phyloP scores from a whole-genome alignment of 2,329 filamentous ascomycete genomes.

The Beauveria australis region DNA sequence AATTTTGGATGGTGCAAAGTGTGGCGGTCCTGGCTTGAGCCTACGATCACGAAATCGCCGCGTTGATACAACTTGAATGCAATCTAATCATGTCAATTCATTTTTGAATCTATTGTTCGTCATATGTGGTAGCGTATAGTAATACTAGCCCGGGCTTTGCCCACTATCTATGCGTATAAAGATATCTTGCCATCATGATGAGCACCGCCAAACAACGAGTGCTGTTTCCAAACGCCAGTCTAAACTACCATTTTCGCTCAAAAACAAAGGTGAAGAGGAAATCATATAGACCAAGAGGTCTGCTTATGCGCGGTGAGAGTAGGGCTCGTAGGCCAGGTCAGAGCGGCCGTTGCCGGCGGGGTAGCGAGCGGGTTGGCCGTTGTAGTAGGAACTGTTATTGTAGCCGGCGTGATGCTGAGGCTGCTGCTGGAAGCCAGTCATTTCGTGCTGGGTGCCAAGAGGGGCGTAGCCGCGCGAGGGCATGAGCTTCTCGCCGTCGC shows the following conservation, averaged over 20 bases:
- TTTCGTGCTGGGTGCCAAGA: conserved; percentile 26
- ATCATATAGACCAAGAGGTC: not conserved
- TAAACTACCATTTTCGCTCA: not conserved
- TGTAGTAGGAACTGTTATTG: conserved; percentile 7
- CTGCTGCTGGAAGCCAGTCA: conserved; percentile 29
- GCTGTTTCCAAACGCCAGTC: conserved; percentile 8
- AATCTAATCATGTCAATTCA: not conserved
- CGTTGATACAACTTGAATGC: not conserved
- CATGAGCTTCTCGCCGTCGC: conserved; percentile 44
- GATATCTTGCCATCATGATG: conserved; percentile 10
- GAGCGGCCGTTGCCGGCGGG: conserved; percentile 34
- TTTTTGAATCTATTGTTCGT: not conserved
- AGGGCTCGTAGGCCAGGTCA: conserved; percentile 57
- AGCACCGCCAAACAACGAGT: not conserved
- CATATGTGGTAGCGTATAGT: not conserved
- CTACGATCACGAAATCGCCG: not conserved
- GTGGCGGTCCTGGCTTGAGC: not conserved
- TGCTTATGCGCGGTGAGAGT: conserved; percentile 46
- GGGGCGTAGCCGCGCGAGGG: conserved; percentile 31
- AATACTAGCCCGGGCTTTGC: not conserved
- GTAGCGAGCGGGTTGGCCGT: conserved; percentile 28
- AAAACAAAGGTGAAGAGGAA: not conserved
- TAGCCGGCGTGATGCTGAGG: conserved; percentile 19
- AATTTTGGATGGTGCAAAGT: not conserved
- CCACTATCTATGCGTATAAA: conserved; percentile 5